Evolutionary conservation across 208 protist species (phyloP).

Genomic region (Crithidia acanthocephali): DNA sequence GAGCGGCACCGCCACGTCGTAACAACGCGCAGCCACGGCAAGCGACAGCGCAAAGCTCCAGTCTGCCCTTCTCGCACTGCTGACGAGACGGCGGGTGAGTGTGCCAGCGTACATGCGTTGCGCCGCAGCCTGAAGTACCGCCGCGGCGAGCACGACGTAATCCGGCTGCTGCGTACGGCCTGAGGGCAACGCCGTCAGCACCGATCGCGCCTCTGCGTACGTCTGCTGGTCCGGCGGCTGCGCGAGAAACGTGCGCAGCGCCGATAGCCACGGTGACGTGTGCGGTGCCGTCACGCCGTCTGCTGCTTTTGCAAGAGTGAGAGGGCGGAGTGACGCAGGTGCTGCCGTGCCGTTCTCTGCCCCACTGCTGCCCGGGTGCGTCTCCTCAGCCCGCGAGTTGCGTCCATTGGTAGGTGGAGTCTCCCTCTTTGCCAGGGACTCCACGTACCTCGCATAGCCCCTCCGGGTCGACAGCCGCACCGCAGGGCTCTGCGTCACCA

Average conservation of each 20-base stretch:
- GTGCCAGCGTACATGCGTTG: conserved; percentile 73
- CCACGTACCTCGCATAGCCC: conserved; percentile 34
- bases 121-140: conserved; percentile 34
- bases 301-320: not conserved
- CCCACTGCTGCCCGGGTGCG: too few relatives aligned
- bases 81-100: conserved; percentile 32
- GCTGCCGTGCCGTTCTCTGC: not conserved
- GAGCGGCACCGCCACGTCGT: conserved; percentile 39
- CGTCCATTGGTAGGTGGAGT: too few relatives aligned
- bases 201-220: conserved; percentile 42
- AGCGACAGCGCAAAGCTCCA: conserved; percentile 37
- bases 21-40: conserved; percentile 32
- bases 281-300: not conserved
- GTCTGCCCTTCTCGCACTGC: not conserved
- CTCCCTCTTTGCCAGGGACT: not conserved
- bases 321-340: too few relatives aligned
- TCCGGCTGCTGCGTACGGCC: conserved; percentile 15
- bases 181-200: conserved; percentile 45
- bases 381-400: too few relatives aligned
- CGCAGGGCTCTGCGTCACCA: conserved; percentile 36
- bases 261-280: conserved; percentile 9
- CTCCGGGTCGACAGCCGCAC: conserved; percentile 62
- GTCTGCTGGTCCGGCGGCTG: conserved; percentile 27
- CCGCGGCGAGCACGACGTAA: conserved; percentile 32
- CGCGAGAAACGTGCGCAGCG: conserved; percentile 29